A percentile compares a stretch with the other conserved stretches of the same genome.
Evolutionary conservation across 164 flowering plant species (phyloP).

Genomic region (Warburgia ugandensis): DNA sequence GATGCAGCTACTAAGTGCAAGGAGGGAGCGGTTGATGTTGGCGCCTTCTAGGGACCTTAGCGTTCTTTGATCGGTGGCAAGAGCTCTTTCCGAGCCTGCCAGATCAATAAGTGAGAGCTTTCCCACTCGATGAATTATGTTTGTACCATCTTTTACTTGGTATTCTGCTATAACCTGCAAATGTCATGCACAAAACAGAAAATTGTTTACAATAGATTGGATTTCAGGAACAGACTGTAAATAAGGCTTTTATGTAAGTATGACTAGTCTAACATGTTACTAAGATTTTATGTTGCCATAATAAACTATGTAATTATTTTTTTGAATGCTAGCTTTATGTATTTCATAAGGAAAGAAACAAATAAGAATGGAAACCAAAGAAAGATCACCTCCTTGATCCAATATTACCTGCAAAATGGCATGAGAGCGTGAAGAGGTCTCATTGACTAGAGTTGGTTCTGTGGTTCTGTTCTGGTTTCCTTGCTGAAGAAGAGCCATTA

Average conservation of each 20-base stretch:
- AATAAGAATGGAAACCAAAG: too few species aligned
- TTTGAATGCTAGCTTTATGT: too few species aligned
- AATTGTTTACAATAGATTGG: too few species aligned
- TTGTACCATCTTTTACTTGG: conserved; percentile 50
- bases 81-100: conserved; percentile 95
- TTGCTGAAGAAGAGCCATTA: conserved; percentile 82
- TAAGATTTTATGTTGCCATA: too few species aligned
- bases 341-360: not conserved
- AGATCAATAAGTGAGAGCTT: conserved; percentile 89
- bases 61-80: conserved; percentile 92
- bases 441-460: conserved; percentile 89
- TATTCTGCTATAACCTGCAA: conserved; percentile 87
- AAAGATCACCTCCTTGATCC: too few species aligned
- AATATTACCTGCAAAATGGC: conserved; percentile 85
- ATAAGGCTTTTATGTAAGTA: too few species aligned
- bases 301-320: too few species aligned
- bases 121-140: conserved; percentile 56
- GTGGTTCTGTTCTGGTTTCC: conserved; percentile 88
- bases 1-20: conserved; percentile 93
- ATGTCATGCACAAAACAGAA: too few species aligned
- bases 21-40: conserved; percentile 86
- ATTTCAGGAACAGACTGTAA: too few species aligned
- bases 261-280: too few species aligned
- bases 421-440: conserved; percentile 93
- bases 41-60: conserved; percentile 88